Evolutionary conservation across 2,329 filamentous ascomycete genomes (phyloP).

Genomic region (Colletotrichum paranaense): DNA sequence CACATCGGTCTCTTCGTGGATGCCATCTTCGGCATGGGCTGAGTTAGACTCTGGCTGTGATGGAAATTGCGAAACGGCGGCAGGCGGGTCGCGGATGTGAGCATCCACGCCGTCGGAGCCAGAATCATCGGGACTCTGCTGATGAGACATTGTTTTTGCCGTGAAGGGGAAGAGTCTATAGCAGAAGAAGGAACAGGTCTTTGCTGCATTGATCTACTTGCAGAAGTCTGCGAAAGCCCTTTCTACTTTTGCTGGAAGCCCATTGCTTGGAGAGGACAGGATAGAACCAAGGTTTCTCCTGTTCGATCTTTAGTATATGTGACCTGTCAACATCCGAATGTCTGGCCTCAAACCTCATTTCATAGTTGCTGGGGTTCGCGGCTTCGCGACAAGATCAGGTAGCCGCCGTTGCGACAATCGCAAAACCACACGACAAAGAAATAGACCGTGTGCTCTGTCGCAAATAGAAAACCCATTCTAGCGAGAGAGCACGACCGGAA

Average conservation of each 20-base stretch:
- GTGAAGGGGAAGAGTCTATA: neutral
- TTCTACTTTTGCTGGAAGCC: neutral
- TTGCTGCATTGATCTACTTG: neutral
- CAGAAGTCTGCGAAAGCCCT: neutral
- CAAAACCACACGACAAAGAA: constrained; percentile 14
- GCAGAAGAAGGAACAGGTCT: neutral
- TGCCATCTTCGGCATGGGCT: neutral
- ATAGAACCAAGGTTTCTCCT: neutral
- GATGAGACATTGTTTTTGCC: neutral
- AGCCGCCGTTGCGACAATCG: neutral
- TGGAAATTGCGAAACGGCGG: neutral
- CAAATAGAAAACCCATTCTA: constrained; percentile 6
- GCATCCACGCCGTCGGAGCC: neutral
- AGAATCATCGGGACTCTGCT: neutral
- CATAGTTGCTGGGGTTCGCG: too few relatives aligned
- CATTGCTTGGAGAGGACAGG: neutral
- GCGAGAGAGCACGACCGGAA: constrained; percentile 3
- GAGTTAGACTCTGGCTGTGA: neutral
- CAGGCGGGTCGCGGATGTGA: neutral
- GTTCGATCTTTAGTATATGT: neutral
- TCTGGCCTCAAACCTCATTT: neutral
- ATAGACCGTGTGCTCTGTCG: neutral
- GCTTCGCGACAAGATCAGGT: neutral
- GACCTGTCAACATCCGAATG: neutral
- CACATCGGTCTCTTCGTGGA: neutral